Base-by-base conservation (phyloP, 163 green algal species). In the Scenedesmus sp. region DNA sequence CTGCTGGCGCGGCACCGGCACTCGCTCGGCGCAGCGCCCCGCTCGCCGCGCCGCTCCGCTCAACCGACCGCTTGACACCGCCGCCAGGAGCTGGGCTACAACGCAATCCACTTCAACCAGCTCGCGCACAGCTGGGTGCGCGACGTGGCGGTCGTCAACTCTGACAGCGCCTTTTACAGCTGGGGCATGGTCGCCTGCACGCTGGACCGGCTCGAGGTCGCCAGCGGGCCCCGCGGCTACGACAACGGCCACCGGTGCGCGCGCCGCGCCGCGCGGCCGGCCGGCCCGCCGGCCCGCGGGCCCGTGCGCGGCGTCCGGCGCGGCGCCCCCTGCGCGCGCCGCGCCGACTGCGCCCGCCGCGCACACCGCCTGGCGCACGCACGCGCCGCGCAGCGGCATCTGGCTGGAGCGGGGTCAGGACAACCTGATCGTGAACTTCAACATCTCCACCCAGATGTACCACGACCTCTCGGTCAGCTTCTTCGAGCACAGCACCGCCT, bases 41-140 rank as follows among this genome's bases (percentile, higher is more conserved):
- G n/a, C n/a, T n/a, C n/a, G n/a, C n/a, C n/a, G n/a, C n/a, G n/a
- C n/a, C n/a, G n/a, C n/a, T n/a, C n/a, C n/a, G n/a, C n/a, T n/a
- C n/a, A n/a, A n/a, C n/a, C n/a, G n/a, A n/a, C n/a, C n/a, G n/a
- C n/a, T n/a, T n/a, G n/a, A n/a, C n/a, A n/a, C n/a, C 18, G 15
- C 50, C 24, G 18, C 18, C 60, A 80, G 72, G 74, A 81, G 34
- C 2, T 22, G 7, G 74, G 74, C 50, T 81, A 81, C 74, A 81
- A 81, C 15, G 74, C 60, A 0, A 44, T 81, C 6, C 74, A 81
- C 63, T 75, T 81, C 74, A 81, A 81, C 62, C 74, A 81, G 62
- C 48, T 75, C 0, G 62, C 48, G 3, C 39, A 81, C 64, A 71
- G 53, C 63, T 82, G 75, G 75, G 24, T 82, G 33, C 53, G 64